phyloP scores from a whole-genome alignment of 2,329 filamentous ascomycete species.

The Colletotrichum brevisporum region DNA sequence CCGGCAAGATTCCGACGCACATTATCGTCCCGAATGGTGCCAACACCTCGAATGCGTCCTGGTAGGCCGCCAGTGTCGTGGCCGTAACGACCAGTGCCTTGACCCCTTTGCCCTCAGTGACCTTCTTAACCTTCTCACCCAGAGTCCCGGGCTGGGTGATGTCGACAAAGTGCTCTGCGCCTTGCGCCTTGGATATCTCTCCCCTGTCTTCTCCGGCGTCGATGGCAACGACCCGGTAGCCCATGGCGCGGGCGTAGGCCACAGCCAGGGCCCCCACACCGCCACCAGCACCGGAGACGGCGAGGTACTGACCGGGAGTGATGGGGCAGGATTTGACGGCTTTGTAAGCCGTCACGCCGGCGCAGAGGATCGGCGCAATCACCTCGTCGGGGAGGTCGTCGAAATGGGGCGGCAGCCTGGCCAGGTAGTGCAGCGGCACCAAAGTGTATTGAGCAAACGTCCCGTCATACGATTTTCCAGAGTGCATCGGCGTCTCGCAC shows the following conservation, averaged over 20 bases:
- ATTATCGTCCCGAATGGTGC: constrained; percentile 56
- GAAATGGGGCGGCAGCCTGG: constrained; percentile 47
- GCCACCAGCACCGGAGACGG: constrained; percentile 55
- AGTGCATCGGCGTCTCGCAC: constrained; percentile 51
- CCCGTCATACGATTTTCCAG: constrained; percentile 52
- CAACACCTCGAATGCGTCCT: constrained; percentile 51
- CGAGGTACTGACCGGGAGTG: constrained; percentile 53
- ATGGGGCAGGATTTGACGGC: constrained; percentile 52
- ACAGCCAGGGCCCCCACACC: constrained; percentile 57
- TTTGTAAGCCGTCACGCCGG: constrained; percentile 60
- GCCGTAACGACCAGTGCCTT: constrained; percentile 51
- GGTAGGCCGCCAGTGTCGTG: constrained; percentile 50
- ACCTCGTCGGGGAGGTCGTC: constrained; percentile 50
- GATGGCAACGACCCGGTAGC: constrained; percentile 55
- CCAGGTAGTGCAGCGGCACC: constrained; percentile 52
- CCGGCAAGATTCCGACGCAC: constrained; percentile 54
- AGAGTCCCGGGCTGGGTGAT: constrained; percentile 43
- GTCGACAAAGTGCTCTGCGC: constrained; percentile 57
- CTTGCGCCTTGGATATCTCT: constrained; percentile 47
- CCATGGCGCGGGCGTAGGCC: constrained; percentile 58
- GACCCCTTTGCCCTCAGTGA: constrained; percentile 44
- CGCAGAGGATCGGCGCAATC: constrained; percentile 58
- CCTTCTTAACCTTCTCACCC: constrained; percentile 44
- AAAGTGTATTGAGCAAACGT: constrained; percentile 57
- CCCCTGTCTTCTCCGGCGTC: constrained; percentile 52